Base-by-base conservation (phyloP, 78 protist genomes). In the Dictyostelium citrinum region DNA sequence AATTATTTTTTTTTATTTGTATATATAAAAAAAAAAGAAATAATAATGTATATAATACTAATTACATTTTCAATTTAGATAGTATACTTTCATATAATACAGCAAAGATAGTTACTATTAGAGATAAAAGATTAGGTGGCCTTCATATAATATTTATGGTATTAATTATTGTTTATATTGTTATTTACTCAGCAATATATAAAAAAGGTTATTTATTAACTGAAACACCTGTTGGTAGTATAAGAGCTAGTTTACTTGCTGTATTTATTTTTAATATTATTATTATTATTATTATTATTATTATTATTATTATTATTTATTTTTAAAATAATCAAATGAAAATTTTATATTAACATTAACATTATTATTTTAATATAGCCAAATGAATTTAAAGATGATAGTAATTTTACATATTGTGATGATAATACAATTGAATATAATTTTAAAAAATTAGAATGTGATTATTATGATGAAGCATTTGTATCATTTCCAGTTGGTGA, bases 81-180 rank as follows among this genome's bases (percentile, higher is more conserved):
- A 17, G 14, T 71, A 20, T 75, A 41, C n/a, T 75, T n/a, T 39
- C 81, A 41, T 75, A 75, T 17, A 35, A 75, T 41, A 75, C 81
- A 9, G 31, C 45, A 17, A 75, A 75, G 31, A n/a, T 75, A 46
- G 90, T 93, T 8, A 85, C 45, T 58, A 93, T 93, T 27, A 83
- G 82, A 76, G 92, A 93, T 49, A 80, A 37, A 43, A 82, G 91
- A 78, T 49, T 92, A n/a, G 85, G 96, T 35, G n/a, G 84, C 2
- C 72, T 92, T 3, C 91, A 92, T 86, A n/a, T 84, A 41, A 16
- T 31, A 10, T 92, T 92, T 75, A 41, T 92, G 70, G 9, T 49
- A 9, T 67, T 20, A 16, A 84, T 92, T 10, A 14, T 92, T 31
- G n/a, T 83, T 27, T 92, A 92, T 35, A 76, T 92, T 0, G 8